phyloP scores from a whole-genome alignment of 2,329 filamentous ascomycete species.

The Pseudogymnoascus sp. region DNA sequence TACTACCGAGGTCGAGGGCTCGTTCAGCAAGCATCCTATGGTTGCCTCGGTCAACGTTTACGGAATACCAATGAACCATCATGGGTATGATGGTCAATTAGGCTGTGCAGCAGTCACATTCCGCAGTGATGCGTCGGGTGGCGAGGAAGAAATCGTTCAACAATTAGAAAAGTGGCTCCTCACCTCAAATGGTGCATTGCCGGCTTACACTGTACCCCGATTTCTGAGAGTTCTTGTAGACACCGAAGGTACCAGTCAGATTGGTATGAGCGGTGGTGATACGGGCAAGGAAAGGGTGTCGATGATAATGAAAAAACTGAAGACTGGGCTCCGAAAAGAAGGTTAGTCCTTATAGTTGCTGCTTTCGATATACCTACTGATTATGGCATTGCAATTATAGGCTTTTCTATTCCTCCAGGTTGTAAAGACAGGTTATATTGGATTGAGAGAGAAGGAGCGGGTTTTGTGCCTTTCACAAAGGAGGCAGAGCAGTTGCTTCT shows the following conservation, averaged over 20 bases:
- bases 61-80: background rate
- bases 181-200: background rate
- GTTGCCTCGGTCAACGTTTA: background rate
- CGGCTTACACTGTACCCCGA: background rate
- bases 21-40: background rate
- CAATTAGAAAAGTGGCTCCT: background rate
- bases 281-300: background rate
- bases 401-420: background rate
- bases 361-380: background rate
- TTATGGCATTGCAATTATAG: background rate
- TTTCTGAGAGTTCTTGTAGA: background rate
- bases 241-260: background rate
- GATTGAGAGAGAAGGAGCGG: background rate
- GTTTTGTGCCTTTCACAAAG: background rate
- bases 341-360: background rate
- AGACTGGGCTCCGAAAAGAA: background rate
- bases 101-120: background rate
- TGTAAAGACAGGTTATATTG: background rate
- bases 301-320: background rate
- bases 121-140: background rate
- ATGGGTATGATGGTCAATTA: background rate
- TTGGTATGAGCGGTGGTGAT: background rate
- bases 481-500: background rate
- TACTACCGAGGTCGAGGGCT: background rate
- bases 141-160: background rate